Percentiles rank a stretch among this genome's conserved stretches.
Evolutionary conservation across 805 yeast species (phyloP).

Genomic region (Kodamaea kakaduensis): DNA sequence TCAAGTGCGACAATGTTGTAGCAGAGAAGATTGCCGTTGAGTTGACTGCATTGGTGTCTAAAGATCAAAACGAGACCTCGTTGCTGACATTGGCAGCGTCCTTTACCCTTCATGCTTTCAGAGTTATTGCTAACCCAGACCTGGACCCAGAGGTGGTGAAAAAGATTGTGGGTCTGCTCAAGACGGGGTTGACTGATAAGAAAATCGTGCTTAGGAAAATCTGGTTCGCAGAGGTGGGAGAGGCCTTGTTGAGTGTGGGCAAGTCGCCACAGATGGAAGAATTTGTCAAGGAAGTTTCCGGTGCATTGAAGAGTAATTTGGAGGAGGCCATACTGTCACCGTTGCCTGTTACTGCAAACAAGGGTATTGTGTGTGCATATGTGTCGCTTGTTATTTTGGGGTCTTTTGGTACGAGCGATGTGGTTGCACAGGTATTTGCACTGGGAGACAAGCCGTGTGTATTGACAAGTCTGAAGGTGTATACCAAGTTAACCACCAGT

Average conservation of each 20-base stretch:
- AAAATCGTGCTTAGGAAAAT: constrained; percentile 57
- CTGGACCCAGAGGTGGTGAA: constrained; percentile 6
- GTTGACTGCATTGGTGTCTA: constrained; percentile 51
- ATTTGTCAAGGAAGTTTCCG: constrained; percentile 15
- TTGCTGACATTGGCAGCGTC: constrained; percentile 48
- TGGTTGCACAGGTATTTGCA: constrained; percentile 17
- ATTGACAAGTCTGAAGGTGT: constrained; percentile 44
- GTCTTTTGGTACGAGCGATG: constrained; percentile 12
- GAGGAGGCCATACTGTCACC: constrained; percentile 50
- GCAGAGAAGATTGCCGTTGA: constrained; percentile 34
- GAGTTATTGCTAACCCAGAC: constrained; percentile 12
- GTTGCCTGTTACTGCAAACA: constrained; percentile 47
- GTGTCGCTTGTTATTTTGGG: constrained; percentile 36
- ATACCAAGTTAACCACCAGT: constrained; percentile 43
- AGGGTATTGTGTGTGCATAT: constrained; percentile 52
- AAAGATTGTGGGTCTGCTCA: constrained; percentile 31
- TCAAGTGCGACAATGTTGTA: constrained; percentile 23
- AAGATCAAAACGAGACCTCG: constrained; percentile 73
- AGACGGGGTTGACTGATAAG: constrained; percentile 63
- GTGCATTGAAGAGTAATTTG: constrained; percentile 24
- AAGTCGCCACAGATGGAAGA: background rate
- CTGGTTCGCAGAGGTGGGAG: constrained; percentile 60
- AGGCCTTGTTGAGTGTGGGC: constrained; percentile 16
- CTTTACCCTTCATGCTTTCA: constrained; percentile 43
- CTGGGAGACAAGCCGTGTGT: constrained; percentile 47